Evolutionary conservation across 345 rosid genomes (phyloP).

Genomic region (Capsella bursapastoris): DNA sequence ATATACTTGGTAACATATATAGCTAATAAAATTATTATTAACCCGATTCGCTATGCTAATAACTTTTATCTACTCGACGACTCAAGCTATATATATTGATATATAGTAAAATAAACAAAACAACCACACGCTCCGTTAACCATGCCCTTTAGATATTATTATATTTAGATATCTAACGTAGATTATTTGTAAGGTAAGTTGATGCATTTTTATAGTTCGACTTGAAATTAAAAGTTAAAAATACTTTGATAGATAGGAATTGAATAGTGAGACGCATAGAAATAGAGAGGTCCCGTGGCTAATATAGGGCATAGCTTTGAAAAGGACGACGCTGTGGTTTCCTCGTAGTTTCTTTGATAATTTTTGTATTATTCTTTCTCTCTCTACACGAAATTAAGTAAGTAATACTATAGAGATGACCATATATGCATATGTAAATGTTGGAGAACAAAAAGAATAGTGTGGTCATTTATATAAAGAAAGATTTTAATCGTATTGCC

Average conservation of each 20-base stretch:
- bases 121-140: constrained; percentile 9
- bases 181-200: neutral
- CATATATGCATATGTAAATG: constrained; percentile 24
- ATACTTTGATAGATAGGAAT: constrained; percentile 3
- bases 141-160: neutral
- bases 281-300: constrained; percentile 44
- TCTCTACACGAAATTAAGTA: constrained; percentile 11
- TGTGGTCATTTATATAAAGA: constrained; percentile 7
- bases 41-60: too few species aligned
- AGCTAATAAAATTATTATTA: too few species aligned
- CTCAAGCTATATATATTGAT: too few species aligned
- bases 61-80: too few species aligned
- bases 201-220: neutral
- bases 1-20: too few species aligned
- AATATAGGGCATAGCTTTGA: constrained; percentile 42
- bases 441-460: constrained; percentile 26
- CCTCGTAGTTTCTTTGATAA: constrained; percentile 37
- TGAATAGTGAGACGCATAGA: constrained; percentile 19
- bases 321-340: constrained; percentile 43
- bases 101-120: too few species aligned
- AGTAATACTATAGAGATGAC: neutral
- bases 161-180: neutral
- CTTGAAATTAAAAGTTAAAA: neutral
- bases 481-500: constrained; percentile 11
- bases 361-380: constrained; percentile 21